Evolutionary conservation across 164 flowering plant genomes (phyloP), one percentile per base, ranked within the genome.

Genomic region (Houttuynia cordata): DNA sequence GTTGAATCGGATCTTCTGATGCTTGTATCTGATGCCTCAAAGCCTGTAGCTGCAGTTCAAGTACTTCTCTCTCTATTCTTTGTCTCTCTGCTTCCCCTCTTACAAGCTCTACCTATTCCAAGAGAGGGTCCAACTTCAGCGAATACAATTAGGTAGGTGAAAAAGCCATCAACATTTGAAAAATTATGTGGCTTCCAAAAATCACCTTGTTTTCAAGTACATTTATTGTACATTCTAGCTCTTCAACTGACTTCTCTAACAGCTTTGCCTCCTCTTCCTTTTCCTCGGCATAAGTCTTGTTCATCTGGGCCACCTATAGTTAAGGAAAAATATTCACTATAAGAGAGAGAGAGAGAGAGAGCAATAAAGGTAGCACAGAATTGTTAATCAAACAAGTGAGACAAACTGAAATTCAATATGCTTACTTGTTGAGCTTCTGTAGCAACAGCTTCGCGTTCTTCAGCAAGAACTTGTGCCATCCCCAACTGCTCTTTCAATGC

Each of bases 11-110:
- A 39, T 47, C 65, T 15, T 67, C 66, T 42, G 66, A 57, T 24
- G 56, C 24, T 22, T 60, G 58, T 83, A 91, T 74, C 74, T 91
- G 95, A 62, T 79, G 72, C 63, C 73, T 87, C 63, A 94, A 52
- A 45, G 79, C 56, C 61, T 83, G 84, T 70, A 88, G 90, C 78
- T 94, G 96, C 69, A 72, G 42, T 71, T 94, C 96, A 40, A 94
- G 81, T 69, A 88, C 99, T 75, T 94, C 99, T 65, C 94, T 79
- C 64, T 81, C 84, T 66, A 88, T 64, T 39, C 92, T 73, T 56
- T 91, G 99, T 62, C 82, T 77, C 71, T 94, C 96, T 61, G 91
- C 92, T 73, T 94, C 97, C 63, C 79, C 91, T 79, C 79, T 85
- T 61, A 91, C 74, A 56, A 88, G 73, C 64, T 88, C 87, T 67